Evolutionary conservation across 768 basidiomycete genomes (phyloP), one percentile per base, ranked within the genome.

Genomic region (Lyophyllum shimeji): DNA sequence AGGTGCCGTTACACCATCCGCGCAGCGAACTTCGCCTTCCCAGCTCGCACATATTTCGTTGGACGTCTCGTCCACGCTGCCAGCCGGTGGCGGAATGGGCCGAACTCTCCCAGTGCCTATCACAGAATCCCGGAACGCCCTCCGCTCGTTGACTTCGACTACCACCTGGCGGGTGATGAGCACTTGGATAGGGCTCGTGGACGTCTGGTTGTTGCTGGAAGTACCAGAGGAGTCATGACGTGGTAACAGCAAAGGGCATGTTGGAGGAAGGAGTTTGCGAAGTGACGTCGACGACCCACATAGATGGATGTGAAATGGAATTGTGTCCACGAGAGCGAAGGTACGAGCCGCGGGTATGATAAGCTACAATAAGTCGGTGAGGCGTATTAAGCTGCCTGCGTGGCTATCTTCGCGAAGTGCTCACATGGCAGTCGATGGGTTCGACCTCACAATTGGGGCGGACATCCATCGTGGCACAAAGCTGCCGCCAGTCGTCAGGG

Each of bases 401-500:
- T 21, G 9, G 15, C 21, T 52, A 24, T 2, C 23, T 12, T 37
- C 21, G 15, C 13, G 9, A 33, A 33, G 33, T 15, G 69, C 81
- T 60, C 62, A 85, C 84, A 65, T 82, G 76, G 62, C 82, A 83
- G 61, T 82, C 74, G 20, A 80, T 71, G 15, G 77, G 74, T 40
- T 71, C 67, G 50, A 75, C 60, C 2, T 60, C 61, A 5, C 75
- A 60, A 13, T 64, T 65, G 29, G 64, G 66, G 20, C 73, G 68
- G 33, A 67, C 64, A 46, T 68, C 59, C 69, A 82, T 65, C 52
- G 62, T 62, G 60, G 76, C 55, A 53, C 76, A 56, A n/a, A 79
- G 66, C 63, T 86, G 80, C 49, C 70, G 69, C 84, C 83, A 86
- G 60, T 85, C 85, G 49, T 83, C 82, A 5, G 85, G 83, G 1